Conservation (phyloP, 495 filamentous ascomycete genomes). For the Penicillium mononematosum region DNA sequence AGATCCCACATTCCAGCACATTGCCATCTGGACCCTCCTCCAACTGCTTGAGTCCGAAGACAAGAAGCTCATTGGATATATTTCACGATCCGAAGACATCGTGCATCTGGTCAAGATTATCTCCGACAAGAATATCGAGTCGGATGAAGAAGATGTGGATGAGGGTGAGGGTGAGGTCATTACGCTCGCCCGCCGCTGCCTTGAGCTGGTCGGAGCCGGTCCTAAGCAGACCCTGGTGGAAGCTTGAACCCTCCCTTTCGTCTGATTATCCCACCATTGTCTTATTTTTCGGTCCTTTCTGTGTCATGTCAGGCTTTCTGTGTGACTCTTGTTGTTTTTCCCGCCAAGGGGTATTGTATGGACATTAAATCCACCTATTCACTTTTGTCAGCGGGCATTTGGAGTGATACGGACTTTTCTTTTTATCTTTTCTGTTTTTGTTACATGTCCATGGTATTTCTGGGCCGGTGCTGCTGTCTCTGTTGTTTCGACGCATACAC, state of each 20-base stretch:
- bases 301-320: conserved; percentile 14
- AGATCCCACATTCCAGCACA: conserved; percentile 97
- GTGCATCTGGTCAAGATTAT: conserved; percentile 88
- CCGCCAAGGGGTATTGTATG: conserved; percentile 32
- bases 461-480: conserved; percentile 26
- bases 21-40: conserved; percentile 96
- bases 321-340: conserved; percentile 15
- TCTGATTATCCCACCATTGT: conserved; percentile 9
- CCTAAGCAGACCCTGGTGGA: conserved; percentile 56
- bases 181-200: conserved; percentile 81
- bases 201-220: conserved; percentile 76
- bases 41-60: conserved; percentile 96
- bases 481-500: conserved; percentile 35
- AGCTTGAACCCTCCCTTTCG: conserved; percentile 35
- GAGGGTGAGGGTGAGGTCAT: conserved; percentile 96
- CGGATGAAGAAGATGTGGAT: conserved; percentile 83
- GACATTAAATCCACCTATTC: conserved; percentile 36
- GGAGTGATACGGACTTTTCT: conserved; percentile 32
- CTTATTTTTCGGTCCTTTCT: conserved; percentile 20
- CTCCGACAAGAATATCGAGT: conserved; percentile 85
- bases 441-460: conserved; percentile 24
- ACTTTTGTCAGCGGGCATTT: conserved; percentile 39
- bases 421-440: conserved; percentile 12
- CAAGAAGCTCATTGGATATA: conserved; percentile 74
- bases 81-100: conserved; percentile 82